phyloP scores from a whole-genome alignment of 2,329 filamentous ascomycete genomes.

The Aspergillus felis region DNA sequence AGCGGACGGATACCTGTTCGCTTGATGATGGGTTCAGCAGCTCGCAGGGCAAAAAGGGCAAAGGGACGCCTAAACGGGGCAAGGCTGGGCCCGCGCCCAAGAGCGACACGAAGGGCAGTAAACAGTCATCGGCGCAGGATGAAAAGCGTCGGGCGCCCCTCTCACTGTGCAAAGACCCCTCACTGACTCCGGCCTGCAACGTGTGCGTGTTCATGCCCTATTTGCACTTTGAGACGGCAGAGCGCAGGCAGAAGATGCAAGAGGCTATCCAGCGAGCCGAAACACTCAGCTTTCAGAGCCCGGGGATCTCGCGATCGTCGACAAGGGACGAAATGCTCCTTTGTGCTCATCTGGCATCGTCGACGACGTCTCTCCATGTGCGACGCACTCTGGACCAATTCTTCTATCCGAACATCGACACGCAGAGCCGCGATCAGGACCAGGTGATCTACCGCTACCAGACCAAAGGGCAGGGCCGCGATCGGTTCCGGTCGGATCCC shows the following conservation, averaged over 20 bases:
- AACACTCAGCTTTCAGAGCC: constrained; percentile 17
- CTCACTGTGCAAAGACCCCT: constrained; percentile 34
- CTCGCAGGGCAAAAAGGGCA: constrained; percentile 26
- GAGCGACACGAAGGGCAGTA: constrained; percentile 22
- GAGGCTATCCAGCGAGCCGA: constrained; percentile 45
- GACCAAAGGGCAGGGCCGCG: constrained; percentile 31
- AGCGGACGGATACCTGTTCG: constrained; percentile 22
- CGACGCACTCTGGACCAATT: constrained; percentile 63
- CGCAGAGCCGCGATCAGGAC: constrained; percentile 55
- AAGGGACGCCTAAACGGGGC: constrained; percentile 23
- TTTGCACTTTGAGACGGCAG: constrained; percentile 60
- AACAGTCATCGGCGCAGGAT: constrained; percentile 31
- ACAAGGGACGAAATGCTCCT: constrained; percentile 35
- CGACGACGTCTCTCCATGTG: constrained; percentile 46
- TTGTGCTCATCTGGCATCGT: constrained; percentile 34
- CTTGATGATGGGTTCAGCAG: constrained; percentile 21
- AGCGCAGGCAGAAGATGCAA: constrained; percentile 54
- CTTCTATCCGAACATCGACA: constrained; percentile 60
- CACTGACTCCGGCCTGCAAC: constrained; percentile 18
- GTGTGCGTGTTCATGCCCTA: constrained; percentile 57
- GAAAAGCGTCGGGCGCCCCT: constrained; percentile 30
- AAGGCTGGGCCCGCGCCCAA: constrained; percentile 24
- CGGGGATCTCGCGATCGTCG: constrained; percentile 26
- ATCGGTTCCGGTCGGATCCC: constrained; percentile 39
- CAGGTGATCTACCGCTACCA: constrained; percentile 63